These are phyloP conservation scores for Plenodomus tracheiphilus DNA, from an alignment of 2,329 filamentous ascomycete genomes.

Conservation along the genomic window DNA sequence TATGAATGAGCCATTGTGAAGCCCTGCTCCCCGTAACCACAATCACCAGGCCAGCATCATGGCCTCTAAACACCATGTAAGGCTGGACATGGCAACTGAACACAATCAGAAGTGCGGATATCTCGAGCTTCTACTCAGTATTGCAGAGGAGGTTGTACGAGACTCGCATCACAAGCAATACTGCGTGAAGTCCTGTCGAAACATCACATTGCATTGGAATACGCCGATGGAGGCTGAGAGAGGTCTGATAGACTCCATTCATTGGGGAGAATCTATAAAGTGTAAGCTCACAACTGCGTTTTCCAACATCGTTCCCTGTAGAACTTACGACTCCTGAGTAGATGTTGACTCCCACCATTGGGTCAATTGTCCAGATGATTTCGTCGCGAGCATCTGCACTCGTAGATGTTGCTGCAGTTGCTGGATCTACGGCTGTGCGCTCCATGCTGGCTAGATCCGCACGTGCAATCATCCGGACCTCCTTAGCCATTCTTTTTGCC, in stretches of 20 bases:
- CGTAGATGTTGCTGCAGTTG: constrained; percentile 10
- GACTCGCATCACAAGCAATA: background rate
- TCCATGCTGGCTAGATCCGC: constrained; percentile 57
- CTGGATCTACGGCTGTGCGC: constrained; percentile 13
- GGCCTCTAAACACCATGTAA: too few relatives aligned
- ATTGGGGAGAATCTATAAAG: background rate
- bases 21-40: too few relatives aligned
- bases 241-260: background rate
- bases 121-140: too few relatives aligned
- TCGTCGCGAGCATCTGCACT: constrained; percentile 37
- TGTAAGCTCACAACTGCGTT: constrained; percentile 10
- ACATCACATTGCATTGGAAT: background rate
- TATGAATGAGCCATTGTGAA: too few relatives aligned
- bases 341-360: constrained; percentile 36
- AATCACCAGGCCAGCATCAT: too few relatives aligned
- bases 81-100: too few relatives aligned
- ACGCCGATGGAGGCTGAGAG: background rate
- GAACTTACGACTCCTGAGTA: constrained; percentile 34
- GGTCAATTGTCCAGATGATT: constrained; percentile 32
- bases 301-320: background rate
- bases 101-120: too few relatives aligned
- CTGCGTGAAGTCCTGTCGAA: background rate
- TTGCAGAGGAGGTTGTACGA: too few relatives aligned
- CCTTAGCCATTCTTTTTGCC: constrained; percentile 68
- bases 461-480: constrained; percentile 74